Evolutionary conservation across 2,329 filamentous ascomycete genomes (phyloP).

Genomic region (Colletotrichum musicola): DNA sequence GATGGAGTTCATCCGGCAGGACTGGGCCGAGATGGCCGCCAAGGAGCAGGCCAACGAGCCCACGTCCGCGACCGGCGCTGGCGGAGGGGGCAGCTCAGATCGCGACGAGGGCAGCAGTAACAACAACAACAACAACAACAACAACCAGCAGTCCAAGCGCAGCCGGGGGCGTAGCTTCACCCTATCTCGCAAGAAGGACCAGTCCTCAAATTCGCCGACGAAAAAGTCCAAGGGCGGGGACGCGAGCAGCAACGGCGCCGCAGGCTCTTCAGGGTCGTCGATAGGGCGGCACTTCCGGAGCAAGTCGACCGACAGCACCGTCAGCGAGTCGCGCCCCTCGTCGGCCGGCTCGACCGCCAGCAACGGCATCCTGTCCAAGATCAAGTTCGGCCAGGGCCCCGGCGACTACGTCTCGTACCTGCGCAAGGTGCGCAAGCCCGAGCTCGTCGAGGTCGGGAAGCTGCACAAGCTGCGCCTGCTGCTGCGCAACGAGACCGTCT

Average conservation of each 20-base stretch:
- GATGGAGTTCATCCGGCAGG: slow-evolving; percentile 92
- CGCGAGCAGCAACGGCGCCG: slow-evolving; percentile 39
- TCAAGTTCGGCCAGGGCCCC: slow-evolving; percentile 80
- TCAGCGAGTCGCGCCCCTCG: slow-evolving; percentile 65
- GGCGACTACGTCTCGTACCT: slow-evolving; percentile 90
- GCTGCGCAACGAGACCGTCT: slow-evolving; percentile 92
- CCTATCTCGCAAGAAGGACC: slow-evolving; percentile 73
- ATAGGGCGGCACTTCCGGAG: slow-evolving; percentile 75
- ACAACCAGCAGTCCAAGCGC: slow-evolving; percentile 63
- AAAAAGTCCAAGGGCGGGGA: slow-evolving; percentile 80
- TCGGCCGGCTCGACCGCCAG: slow-evolving; percentile 67
- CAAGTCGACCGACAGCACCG: slow-evolving; percentile 78
- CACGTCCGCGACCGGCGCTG: slow-evolving; percentile 40
- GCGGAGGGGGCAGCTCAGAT: too few relatives aligned
- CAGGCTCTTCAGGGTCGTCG: slow-evolving; percentile 49
- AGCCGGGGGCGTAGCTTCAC: slow-evolving; percentile 84
- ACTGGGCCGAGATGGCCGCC: slow-evolving; percentile 77
- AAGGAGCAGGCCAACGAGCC: slow-evolving; percentile 54
- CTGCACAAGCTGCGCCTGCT: slow-evolving; percentile 92
- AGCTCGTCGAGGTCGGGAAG: slow-evolving; percentile 91
- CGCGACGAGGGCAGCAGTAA: too few relatives aligned
- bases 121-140: too few relatives aligned
- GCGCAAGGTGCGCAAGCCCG: slow-evolving; percentile 82
- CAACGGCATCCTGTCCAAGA: slow-evolving; percentile 73
- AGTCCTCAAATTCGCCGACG: slow-evolving; percentile 72